phyloP scores from a whole-genome alignment of 2,329 filamentous ascomycete genomes.

The Colletotrichum cordylinicola region DNA sequence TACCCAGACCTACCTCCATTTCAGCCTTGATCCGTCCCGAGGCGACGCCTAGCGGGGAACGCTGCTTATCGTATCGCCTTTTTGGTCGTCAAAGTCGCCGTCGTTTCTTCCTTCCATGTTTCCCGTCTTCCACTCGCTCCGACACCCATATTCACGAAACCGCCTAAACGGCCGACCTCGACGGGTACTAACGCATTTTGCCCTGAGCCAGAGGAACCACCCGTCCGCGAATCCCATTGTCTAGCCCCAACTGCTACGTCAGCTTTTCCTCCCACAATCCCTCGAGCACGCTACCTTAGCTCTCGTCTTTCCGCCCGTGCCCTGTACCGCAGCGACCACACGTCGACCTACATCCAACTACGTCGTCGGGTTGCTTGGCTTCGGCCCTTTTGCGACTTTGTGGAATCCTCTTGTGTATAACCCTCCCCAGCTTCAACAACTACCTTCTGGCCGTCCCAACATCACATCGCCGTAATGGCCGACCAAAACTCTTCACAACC shows the following conservation, averaged over 20 bases:
- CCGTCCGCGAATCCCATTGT: not conserved
- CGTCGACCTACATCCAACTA: not conserved
- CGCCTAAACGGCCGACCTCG: not conserved
- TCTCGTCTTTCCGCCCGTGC: constrained; percentile 3
- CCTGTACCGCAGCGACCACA: not conserved
- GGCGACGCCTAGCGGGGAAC: not conserved
- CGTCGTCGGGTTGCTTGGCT: constrained; percentile 14
- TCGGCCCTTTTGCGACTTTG: constrained; percentile 7
- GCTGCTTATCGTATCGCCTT: not conserved
- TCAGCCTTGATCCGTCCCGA: not conserved
- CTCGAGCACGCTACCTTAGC: constrained; percentile 3
- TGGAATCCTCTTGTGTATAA: not conserved
- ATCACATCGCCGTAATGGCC: constrained; percentile 10
- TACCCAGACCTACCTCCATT: not conserved
- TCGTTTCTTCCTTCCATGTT: not conserved
- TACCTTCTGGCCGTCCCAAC: not conserved
- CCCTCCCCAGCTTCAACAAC: not conserved
- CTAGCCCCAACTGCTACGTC: constrained; percentile 8
- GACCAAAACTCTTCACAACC: constrained; percentile 18
- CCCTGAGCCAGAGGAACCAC: constrained; percentile 1
- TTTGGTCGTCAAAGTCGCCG: not conserved
- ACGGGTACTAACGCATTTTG: not conserved
- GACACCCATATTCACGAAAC: not conserved
- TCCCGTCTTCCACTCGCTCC: not conserved
- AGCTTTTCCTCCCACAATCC: not conserved